Base-by-base conservation (phyloP, 768 basidiomycete genomes). In the Fomitopsis serialis region DNA sequence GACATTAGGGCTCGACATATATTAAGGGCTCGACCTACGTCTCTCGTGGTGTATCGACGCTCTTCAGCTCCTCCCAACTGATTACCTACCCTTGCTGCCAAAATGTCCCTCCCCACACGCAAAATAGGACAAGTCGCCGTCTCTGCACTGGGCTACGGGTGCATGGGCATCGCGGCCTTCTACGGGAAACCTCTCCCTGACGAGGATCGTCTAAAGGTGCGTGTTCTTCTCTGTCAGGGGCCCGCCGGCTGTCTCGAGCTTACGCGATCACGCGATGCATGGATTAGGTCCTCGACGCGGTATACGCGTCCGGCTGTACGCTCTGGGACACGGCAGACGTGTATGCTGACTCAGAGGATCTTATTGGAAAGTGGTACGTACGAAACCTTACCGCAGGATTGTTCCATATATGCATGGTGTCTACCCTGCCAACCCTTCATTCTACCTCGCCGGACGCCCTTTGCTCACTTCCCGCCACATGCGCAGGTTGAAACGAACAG, bases 171-270 rank as follows among this genome's bases (percentile, higher is more conserved):
- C 11, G 75, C 76, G 13, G 70, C 67, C 1, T 70, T 62, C 42
- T 82, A 82, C 52, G 81, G 82, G n/a, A 53, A 62, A 2, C 61
- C 64, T 0, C 68, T 68, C 13, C 54, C 72, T 3, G 83, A 87
- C 54, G 81, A 85, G 57, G 80, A 84, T 49, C 72, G 81, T 1
- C 74, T 86, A 59, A 78, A 79, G 75, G 81, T 82, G 47, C n/a
- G n/a, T n/a, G n/a, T 23, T 62, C 19, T 15, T 12, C 3, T 4
- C 6, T n/a, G 19, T 27, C 13, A 24, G 12, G n/a, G n/a, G n/a
- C 8, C 24, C 6, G 9, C 15, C n/a, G 12, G 13, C 44, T 15
- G 42, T 32, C n/a, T 27, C 2, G 11, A 19, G 5, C 29, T 32
- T 32, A 32, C 29, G 29, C 29, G 29, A 11, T 32, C 29, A 32